Percentiles rank a stretch among this genome's conserved stretches.
Conservation (phyloP, 208 protist genomes). For the Leishmania turanica region DNA sequence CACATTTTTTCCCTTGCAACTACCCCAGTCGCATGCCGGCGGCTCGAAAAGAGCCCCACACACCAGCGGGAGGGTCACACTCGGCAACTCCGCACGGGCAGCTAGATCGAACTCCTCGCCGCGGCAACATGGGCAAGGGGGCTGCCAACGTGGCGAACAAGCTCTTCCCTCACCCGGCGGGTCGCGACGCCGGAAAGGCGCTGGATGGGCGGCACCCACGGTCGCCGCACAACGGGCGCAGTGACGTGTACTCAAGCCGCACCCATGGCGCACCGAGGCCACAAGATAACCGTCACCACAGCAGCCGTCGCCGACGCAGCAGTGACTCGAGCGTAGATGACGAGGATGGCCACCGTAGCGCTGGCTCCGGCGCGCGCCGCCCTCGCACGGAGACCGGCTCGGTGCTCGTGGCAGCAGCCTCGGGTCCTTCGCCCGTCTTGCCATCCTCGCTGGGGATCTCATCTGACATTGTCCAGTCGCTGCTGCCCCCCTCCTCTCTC, state of each 20-base stretch:
- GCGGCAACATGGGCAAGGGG: not conserved
- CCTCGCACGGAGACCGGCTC: not conserved
- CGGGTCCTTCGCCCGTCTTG: not conserved
- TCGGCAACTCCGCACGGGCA: not conserved
- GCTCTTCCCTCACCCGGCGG: not conserved
- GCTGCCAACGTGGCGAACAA: not conserved
- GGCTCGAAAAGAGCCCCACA: not conserved
- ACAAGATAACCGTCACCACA: not conserved
- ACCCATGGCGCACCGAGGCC: not conserved
- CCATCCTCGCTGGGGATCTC: not conserved
- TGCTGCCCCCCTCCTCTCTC: conserved; percentile 6
- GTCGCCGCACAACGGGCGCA: not conserved
- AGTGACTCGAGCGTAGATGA: not conserved
- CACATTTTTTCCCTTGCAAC: not conserved
- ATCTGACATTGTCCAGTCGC: not conserved
- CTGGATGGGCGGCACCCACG: not conserved
- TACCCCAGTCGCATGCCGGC: too few relatives aligned
- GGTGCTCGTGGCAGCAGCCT: not conserved
- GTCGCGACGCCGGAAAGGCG: not conserved
- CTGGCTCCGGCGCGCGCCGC: not conserved
- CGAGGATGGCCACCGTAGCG: not conserved
- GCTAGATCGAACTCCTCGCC: not conserved
- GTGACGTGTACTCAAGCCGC: not conserved
- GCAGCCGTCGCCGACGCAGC: not conserved
- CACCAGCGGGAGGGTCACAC: not conserved